These are phyloP conservation scores for Dothiorella sarmentorum DNA, from an alignment of 2,329 filamentous ascomycete genomes.

Conservation along the genomic window DNA sequence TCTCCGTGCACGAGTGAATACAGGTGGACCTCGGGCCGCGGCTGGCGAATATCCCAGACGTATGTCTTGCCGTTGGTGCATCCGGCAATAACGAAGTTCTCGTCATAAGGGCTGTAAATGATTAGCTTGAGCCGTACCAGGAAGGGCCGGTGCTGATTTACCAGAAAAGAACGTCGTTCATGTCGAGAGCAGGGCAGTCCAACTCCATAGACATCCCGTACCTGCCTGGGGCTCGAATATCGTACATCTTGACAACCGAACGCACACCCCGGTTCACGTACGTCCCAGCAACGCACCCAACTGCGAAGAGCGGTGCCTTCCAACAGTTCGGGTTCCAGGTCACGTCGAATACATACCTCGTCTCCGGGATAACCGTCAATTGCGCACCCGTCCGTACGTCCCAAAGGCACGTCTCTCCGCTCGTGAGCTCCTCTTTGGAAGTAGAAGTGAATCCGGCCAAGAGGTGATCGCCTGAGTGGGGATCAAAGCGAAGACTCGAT, in stretches of 20 bases:
- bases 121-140: not conserved
- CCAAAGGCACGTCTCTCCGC: slow-evolving; percentile 56
- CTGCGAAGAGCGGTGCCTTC: slow-evolving; percentile 47
- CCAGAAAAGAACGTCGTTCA: slow-evolving; percentile 58
- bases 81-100: slow-evolving; percentile 54
- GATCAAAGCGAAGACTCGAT: slow-evolving; percentile 34
- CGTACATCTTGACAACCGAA: slow-evolving; percentile 54
- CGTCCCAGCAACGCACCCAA: slow-evolving; percentile 46
- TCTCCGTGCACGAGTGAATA: slow-evolving; percentile 51
- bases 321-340: slow-evolving; percentile 50
- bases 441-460: slow-evolving; percentile 54
- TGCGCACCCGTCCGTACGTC: slow-evolving; percentile 42
- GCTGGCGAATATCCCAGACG: slow-evolving; percentile 56
- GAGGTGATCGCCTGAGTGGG: slow-evolving; percentile 38
- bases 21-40: slow-evolving; percentile 42
- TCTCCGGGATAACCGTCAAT: slow-evolving; percentile 44
- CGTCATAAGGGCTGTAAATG: slow-evolving; percentile 40
- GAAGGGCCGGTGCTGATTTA: slow-evolving; percentile 20
- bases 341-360: slow-evolving; percentile 57
- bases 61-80: slow-evolving; percentile 60
- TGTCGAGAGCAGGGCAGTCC: slow-evolving; percentile 58
- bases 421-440: slow-evolving; percentile 26
- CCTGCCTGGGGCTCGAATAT: slow-evolving; percentile 33
- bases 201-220: slow-evolving; percentile 42
- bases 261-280: slow-evolving; percentile 40